These are phyloP conservation scores for Spergularia azorica DNA, from an alignment of 179 eudicot genomes.

Conservation along the genomic window DNA sequence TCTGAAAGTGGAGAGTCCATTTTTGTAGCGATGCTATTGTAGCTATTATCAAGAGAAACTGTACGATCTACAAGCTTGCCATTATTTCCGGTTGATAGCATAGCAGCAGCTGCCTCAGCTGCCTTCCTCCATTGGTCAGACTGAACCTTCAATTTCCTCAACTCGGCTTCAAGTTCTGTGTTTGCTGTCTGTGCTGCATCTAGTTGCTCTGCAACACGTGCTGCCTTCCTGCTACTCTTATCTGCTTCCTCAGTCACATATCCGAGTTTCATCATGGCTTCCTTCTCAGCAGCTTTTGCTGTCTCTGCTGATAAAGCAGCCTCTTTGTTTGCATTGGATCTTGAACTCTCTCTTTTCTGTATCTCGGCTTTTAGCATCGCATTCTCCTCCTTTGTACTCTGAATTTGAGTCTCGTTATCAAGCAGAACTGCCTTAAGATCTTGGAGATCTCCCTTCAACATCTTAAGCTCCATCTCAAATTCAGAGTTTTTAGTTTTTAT, in stretches of 20 bases:
- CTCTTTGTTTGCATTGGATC: slow-evolving; percentile 33
- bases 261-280: slow-evolving; percentile 58
- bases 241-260: slow-evolving; percentile 68
- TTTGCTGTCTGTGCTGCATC: slow-evolving; percentile 67
- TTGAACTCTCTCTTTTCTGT: slow-evolving; percentile 39
- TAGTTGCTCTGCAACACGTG: slow-evolving; percentile 59
- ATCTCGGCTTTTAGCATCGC: slow-evolving; percentile 55
- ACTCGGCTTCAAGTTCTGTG: slow-evolving; percentile 68
- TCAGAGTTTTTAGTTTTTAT: slow-evolving; percentile 31
- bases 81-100: slow-evolving; percentile 59
- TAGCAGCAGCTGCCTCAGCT: slow-evolving; percentile 92
- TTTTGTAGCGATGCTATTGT: slow-evolving; percentile 52
- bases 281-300: slow-evolving; percentile 55
- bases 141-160: slow-evolving; percentile 80
- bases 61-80: slow-evolving; percentile 58
- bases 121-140: slow-evolving; percentile 96
- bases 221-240: slow-evolving; percentile 46
- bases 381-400: slow-evolving; percentile 50
- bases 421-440: slow-evolving; percentile 43
- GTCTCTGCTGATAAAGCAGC: slow-evolving; percentile 42
- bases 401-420: slow-evolving; percentile 54
- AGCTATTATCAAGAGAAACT: slow-evolving; percentile 53
- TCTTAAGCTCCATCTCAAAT: slow-evolving; percentile 47
- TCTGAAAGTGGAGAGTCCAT: slow-evolving; percentile 61
- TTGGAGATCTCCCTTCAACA: slow-evolving; percentile 39